Evolutionary conservation across 441 rosid genomes (phyloP).

Genomic region (Jatropha multifida): DNA sequence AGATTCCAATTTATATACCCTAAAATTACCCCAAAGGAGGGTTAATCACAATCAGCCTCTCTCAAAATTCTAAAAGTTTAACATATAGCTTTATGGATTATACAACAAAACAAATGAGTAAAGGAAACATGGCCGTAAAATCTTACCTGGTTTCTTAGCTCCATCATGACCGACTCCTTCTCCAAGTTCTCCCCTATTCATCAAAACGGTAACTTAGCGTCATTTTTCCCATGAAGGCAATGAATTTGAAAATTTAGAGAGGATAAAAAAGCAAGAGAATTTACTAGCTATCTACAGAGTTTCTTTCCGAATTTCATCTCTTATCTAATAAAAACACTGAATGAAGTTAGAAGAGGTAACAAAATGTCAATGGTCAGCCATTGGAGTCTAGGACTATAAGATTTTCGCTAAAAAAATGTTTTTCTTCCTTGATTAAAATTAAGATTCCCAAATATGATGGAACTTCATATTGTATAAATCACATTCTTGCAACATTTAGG

Average conservation of each 20-base stretch:
- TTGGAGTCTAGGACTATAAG: neutral
- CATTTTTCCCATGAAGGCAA: neutral
- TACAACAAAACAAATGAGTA: too few relatives aligned
- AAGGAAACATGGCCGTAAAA: too few relatives aligned
- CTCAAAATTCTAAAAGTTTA: too few relatives aligned
- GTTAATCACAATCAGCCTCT: too few relatives aligned
- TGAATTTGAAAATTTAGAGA: neutral
- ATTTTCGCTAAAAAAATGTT: too few relatives aligned
- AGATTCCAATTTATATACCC: too few relatives aligned
- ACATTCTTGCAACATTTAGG: too few relatives aligned
- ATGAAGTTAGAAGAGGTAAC: slow-evolving; percentile 5
- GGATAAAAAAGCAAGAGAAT: slow-evolving; percentile 13
- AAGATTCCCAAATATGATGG: too few relatives aligned
- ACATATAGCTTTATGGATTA: too few relatives aligned
- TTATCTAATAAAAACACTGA: slow-evolving; percentile 45
- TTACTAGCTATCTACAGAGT: slow-evolving; percentile 90
- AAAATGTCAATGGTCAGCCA: slow-evolving; percentile 1
- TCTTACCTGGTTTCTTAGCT: slow-evolving; percentile 80
- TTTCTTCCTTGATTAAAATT: too few relatives aligned
- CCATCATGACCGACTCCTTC: slow-evolving; percentile 80
- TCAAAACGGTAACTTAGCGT: slow-evolving; percentile 7
- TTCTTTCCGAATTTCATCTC: slow-evolving; percentile 84
- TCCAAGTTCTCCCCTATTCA: slow-evolving; percentile 73
- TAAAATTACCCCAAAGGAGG: too few relatives aligned
- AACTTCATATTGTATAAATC: too few relatives aligned